Base-by-base conservation (phyloP, 2,329 filamentous ascomycete genomes). In the Pseudogymnoascus sp. region DNA sequence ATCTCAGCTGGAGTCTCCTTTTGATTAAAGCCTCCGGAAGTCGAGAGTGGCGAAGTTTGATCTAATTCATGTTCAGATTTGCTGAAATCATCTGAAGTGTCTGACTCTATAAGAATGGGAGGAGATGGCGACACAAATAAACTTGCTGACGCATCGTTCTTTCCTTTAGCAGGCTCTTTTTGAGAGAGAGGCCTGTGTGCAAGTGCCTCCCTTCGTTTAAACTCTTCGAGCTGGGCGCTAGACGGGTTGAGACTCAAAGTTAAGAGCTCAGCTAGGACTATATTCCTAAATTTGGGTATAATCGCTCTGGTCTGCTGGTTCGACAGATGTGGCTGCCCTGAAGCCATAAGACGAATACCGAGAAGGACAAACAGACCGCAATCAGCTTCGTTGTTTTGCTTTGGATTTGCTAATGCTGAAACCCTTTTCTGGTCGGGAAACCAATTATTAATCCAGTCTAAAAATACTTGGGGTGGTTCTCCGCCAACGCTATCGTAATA, bases 311-410 rank as follows among this genome's bases (percentile, higher is more conserved):
- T 18, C 37, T 40, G 15, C 7, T 40, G 37, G 37, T 40, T 40
- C 1, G 64, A 52, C 39, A 64, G 61, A 55, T 62, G 60, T 52
- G 29, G 62, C 27, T 21, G 59, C 29, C 60, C 48, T 61, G 62
- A 33, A 59, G 39, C 25, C 29, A 65, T 37, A 31, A 63, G 58
- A 35, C 61, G 61, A 60, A 65, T 62, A 21, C 63, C 61, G 10
- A 65, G 60, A 9, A 65, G 63, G 35, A 65, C 55, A 60, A 63
- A 65, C 36, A 65, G 42, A 15, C 63, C 61, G 35, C 61, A 65
- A 60, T 65, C 61, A 18, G 21, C 39, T n/a, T 36, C 37, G 42
- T 65, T 65, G 8, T 48, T 36, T 31, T 65, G 60, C 42, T 45
- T 58, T 12, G 61, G 63, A 37, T 60, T 62, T 15, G 36, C 10